phyloP scores from a whole-genome alignment of 164 flowering plant species.

The Sedum album region DNA sequence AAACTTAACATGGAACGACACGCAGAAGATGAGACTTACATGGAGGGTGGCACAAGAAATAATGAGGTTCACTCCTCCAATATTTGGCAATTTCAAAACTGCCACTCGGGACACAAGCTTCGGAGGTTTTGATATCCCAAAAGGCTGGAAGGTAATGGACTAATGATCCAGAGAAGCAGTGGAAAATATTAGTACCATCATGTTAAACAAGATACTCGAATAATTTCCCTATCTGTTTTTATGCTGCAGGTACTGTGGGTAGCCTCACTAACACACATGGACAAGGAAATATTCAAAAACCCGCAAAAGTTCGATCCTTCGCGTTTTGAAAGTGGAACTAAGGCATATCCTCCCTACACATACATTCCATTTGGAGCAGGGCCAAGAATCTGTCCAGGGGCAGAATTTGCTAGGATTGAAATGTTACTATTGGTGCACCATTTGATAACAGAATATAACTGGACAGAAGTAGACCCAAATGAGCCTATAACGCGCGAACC shows the following conservation, averaged over 20 bases:
- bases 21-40: no score
- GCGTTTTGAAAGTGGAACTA: conserved; percentile 15
- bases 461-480: conserved; percentile 15
- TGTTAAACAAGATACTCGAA: no score
- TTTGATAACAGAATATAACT: conserved; percentile 13
- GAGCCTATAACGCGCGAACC: conserved; percentile 16
- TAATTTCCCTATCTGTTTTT: no score
- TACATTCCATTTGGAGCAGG: conserved; percentile 30
- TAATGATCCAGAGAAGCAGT: no score
- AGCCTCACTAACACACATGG: conserved; percentile 21
- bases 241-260: conserved; percentile 18
- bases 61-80: conserved; percentile 23
- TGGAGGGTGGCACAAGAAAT: no score
- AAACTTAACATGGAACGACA: no score
- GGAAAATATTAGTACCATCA: no score
- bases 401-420: conserved; percentile 22
- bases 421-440: conserved; percentile 13
- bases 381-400: conserved; percentile 17
- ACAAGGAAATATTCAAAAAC: conserved; percentile 15
- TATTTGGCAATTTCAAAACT: conserved; percentile 13
- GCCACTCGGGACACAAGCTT: conserved; percentile 16
- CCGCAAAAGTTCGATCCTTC: conserved; percentile 28
- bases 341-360: conserved; percentile 20
- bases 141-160: no score
- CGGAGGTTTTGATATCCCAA: no score